These are phyloP conservation scores for Russula emetica DNA, from an alignment of 768 basidiomycete species.

Conservation along the genomic window DNA sequence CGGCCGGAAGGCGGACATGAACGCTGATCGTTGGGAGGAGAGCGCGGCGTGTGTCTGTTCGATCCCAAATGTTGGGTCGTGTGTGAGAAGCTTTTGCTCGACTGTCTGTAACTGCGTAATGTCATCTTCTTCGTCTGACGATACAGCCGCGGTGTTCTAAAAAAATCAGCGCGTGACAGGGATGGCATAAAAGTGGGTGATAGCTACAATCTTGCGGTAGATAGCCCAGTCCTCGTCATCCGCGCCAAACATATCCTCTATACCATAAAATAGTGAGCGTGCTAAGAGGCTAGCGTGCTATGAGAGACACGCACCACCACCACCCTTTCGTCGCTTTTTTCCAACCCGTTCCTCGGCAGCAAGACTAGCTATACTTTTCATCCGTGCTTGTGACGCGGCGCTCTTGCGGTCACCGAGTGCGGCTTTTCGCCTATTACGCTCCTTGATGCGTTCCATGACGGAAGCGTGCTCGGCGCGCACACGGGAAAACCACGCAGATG, in stretches of 20 bases:
- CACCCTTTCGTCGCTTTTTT: constrained; percentile 81
- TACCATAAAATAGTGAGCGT: not conserved
- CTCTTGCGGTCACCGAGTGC: constrained; percentile 74
- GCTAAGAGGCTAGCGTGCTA: constrained; percentile 29
- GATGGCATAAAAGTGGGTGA: not conserved
- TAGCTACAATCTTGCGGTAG: constrained; percentile 88
- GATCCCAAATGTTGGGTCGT: constrained; percentile 81
- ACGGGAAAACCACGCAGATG: constrained; percentile 67
- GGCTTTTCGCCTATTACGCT: constrained; percentile 69
- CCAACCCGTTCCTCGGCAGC: constrained; percentile 80
- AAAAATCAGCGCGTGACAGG: constrained; percentile 3
- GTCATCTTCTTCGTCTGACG: constrained; percentile 91
- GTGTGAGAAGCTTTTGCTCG: constrained; percentile 72
- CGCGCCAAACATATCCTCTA: constrained; percentile 90
- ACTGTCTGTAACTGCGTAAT: constrained; percentile 62
- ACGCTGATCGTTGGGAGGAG: constrained; percentile 70
- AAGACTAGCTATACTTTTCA: constrained; percentile 85
- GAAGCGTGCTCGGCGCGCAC: constrained; percentile 78
- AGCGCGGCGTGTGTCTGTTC: constrained; percentile 81
- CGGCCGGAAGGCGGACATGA: constrained; percentile 82
- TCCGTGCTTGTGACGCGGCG: constrained; percentile 90
- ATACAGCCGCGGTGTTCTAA: constrained; percentile 63
- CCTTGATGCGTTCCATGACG: constrained; percentile 81
- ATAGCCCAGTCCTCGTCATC: constrained; percentile 97
- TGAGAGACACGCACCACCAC: constrained; percentile 52